Percentiles rank a stretch among this genome's conserved stretches.
Conservation (phyloP, 2,329 filamentous ascomycete species). For the Teratosphaeria destructans region DNA sequence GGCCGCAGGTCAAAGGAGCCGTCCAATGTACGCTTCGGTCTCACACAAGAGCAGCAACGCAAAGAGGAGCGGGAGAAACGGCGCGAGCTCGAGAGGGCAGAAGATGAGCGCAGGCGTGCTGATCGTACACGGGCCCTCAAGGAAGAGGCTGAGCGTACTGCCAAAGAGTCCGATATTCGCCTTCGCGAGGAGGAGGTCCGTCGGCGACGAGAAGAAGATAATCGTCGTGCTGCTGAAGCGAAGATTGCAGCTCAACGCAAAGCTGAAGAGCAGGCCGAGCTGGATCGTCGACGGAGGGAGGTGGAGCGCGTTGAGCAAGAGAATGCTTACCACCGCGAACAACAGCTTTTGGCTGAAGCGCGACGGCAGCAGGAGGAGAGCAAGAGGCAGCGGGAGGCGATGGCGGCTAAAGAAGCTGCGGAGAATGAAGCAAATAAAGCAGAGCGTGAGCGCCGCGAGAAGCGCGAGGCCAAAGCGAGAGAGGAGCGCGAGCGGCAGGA, state of each 20-base stretch:
- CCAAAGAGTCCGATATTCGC: slow-evolving; percentile 11
- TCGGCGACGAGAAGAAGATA: slow-evolving; percentile 18
- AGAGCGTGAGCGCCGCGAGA: slow-evolving; percentile 1
- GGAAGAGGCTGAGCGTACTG: slow-evolving; percentile 23
- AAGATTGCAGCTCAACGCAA: slow-evolving; percentile 1
- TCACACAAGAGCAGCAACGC: slow-evolving; percentile 45
- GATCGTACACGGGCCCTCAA: slow-evolving; percentile 25
- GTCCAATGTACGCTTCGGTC: slow-evolving; percentile 45
- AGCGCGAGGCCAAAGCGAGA: neutral
- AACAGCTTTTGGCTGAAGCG: slow-evolving; percentile 3
- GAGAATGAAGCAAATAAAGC: slow-evolving; percentile 1
- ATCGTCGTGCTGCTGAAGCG: slow-evolving; percentile 9
- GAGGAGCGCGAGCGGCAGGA: neutral
- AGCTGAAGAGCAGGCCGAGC: slow-evolving; percentile 6
- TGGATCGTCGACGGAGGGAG: slow-evolving; percentile 5
- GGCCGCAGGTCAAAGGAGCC: slow-evolving; percentile 22
- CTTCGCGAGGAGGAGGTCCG: slow-evolving; percentile 17
- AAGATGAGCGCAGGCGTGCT: slow-evolving; percentile 19
- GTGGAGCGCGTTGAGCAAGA: slow-evolving; percentile 5
- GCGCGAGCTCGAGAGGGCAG: slow-evolving; percentile 10
- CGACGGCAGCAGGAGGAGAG: slow-evolving; percentile 1
- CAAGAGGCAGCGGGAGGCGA: slow-evolving; percentile 3
- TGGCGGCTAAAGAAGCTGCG: slow-evolving; percentile 4
- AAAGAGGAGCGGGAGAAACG: slow-evolving; percentile 20
- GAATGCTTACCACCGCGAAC: slow-evolving; percentile 3